Conservation (phyloP, 768 basidiomycete genomes). For the Pisolithus microcarpus region DNA sequence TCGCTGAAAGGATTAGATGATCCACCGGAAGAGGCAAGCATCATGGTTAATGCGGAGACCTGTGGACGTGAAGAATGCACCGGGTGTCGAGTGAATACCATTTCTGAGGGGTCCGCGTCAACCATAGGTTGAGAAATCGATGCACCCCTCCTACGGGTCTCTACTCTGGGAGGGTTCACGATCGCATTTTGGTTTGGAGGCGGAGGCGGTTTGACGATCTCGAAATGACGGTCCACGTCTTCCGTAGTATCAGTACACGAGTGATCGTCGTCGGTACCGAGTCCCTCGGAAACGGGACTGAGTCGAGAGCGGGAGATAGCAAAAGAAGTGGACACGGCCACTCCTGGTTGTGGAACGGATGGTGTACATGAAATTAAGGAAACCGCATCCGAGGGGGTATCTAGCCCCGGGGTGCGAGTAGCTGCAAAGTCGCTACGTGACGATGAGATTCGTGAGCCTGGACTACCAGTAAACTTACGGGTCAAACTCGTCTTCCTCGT, state of each 20-base stretch:
- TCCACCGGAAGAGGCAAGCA: conserved; percentile 61
- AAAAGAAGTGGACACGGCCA: neutral
- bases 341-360: conserved; percentile 18
- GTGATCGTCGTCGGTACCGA: conserved; percentile 26
- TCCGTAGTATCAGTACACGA: conserved; percentile 18
- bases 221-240: conserved; percentile 40
- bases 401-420: conserved; percentile 42
- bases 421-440: conserved; percentile 60
- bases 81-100: conserved; percentile 47
- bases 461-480: conserved; percentile 44
- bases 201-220: conserved; percentile 44
- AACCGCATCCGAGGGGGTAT: conserved; percentile 55
- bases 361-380: conserved; percentile 52
- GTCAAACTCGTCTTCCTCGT: conserved; percentile 72
- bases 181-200: conserved; percentile 16
- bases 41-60: conserved; percentile 63
- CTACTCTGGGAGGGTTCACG: conserved; percentile 15
- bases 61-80: conserved; percentile 37
- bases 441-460: neutral
- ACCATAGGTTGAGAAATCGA: conserved; percentile 22
- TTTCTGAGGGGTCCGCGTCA: conserved; percentile 13
- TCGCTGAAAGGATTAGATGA: conserved; percentile 81
- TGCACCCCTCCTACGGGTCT: conserved; percentile 23
- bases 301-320: conserved; percentile 37
- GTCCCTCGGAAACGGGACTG: conserved; percentile 58